Percentiles rank a stretch among this genome's conserved stretches.
phyloP scores from a whole-genome alignment of 1,139 yeast species.

The Taphrina pruni region DNA sequence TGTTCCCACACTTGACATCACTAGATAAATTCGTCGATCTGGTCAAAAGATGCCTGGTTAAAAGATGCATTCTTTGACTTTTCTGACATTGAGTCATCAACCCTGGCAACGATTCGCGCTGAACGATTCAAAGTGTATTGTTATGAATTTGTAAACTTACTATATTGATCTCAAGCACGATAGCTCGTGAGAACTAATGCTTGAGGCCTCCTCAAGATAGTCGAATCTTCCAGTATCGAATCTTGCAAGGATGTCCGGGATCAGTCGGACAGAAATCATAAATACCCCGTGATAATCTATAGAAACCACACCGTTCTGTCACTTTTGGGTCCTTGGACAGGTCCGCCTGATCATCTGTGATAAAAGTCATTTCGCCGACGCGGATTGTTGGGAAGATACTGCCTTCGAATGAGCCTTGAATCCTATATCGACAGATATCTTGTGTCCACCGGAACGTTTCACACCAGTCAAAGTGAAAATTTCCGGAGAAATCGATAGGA shows the following conservation, averaged over 20 bases:
- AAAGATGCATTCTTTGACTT: no score
- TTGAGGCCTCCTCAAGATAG: no score
- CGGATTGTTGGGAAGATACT: neutral
- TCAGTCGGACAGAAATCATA: neutral
- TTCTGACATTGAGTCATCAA: no score
- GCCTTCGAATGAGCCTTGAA: constrained; percentile 1
- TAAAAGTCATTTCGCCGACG: neutral
- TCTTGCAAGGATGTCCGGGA: neutral
- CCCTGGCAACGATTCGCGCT: no score
- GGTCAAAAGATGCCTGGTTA: no score
- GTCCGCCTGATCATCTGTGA: neutral
- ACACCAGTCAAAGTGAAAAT: neutral
- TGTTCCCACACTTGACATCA: no score
- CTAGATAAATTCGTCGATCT: no score
- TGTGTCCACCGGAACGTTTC: neutral
- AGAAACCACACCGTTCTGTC: neutral
- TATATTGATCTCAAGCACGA: no score
- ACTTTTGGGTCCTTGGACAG: neutral
- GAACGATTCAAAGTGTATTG: no score
- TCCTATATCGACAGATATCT: neutral
- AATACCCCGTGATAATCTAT: neutral
- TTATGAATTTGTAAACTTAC: no score
- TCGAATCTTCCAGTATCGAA: neutral
- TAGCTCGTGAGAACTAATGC: no score
- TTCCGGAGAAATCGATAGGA: neutral